A percentile compares a stretch with the other conserved stretches of the same genome.
Conservation (phyloP, 2,329 filamentous ascomycete genomes). For the Epichloe brachyelytri region DNA sequence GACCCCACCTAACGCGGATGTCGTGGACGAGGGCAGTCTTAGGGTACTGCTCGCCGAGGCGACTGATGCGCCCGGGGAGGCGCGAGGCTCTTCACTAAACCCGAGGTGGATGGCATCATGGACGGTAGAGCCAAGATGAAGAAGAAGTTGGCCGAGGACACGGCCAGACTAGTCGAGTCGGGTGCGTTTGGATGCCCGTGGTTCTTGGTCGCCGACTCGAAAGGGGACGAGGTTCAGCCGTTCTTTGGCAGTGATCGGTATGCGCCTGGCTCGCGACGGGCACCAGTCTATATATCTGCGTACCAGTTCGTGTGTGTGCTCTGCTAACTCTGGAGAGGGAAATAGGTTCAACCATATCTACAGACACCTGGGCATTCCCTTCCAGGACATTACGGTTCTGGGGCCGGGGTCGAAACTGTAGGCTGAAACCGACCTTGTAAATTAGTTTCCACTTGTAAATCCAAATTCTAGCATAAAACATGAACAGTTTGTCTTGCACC, state of each 20-base stretch:
- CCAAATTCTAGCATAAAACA: too few relatives aligned
- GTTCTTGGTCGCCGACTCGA: constrained; percentile 50
- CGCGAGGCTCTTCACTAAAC: constrained; percentile 30
- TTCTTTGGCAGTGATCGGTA: constrained; percentile 67
- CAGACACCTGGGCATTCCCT: constrained; percentile 48
- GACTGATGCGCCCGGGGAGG: constrained; percentile 14
- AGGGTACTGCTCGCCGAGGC: constrained; percentile 21
- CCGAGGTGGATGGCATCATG: constrained; percentile 44
- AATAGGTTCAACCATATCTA: constrained; percentile 56
- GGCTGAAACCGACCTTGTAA: background rate
- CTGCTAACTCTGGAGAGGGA: background rate
- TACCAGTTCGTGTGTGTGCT: background rate
- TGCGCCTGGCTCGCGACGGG: constrained; percentile 1
- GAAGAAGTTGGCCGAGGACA: constrained; percentile 38
- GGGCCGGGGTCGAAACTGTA: constrained; percentile 23
- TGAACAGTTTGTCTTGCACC: too few relatives aligned
- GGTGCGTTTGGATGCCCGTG: constrained; percentile 71
- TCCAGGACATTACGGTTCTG: constrained; percentile 34
- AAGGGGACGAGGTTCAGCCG: constrained; percentile 46
- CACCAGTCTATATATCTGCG: constrained; percentile 7
- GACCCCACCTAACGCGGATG: constrained; percentile 42
- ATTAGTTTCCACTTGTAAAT: too few relatives aligned
- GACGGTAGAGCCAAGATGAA: constrained; percentile 34
- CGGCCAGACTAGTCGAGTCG: constrained; percentile 44
- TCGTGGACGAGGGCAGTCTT: constrained; percentile 46